These are phyloP conservation scores for Sporothrix protearum DNA, from an alignment of 2,329 filamentous ascomycete species.

Conservation along the genomic window DNA sequence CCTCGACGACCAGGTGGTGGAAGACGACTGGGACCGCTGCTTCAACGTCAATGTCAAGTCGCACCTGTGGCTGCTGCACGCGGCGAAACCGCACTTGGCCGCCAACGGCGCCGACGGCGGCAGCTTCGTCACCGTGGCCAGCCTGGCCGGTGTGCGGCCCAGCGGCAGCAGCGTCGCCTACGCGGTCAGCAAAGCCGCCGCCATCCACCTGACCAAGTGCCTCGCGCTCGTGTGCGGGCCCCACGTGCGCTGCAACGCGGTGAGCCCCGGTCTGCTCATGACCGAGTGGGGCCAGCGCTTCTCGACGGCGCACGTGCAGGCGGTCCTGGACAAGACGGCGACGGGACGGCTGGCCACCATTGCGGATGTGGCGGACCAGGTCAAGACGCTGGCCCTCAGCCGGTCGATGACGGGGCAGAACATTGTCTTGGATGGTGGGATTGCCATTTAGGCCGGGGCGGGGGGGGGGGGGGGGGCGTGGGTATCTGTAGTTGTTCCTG, in stretches of 20 bases:
- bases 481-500: not conserved
- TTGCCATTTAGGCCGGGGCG: not conserved
- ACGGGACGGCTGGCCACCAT: not conserved
- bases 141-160: conserved; percentile 60
- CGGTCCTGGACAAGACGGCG: not conserved
- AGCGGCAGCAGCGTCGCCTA: conserved; percentile 65
- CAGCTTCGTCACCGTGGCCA: conserved; percentile 61
- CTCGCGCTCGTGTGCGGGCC: conserved; percentile 52
- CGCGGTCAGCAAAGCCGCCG: conserved; percentile 71
- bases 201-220: conserved; percentile 55
- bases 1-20: conserved; percentile 51
- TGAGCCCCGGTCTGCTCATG: conserved; percentile 52
- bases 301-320: not conserved
- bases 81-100: conserved; percentile 52
- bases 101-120: conserved; percentile 45
- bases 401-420: conserved; percentile 17
- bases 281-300: conserved; percentile 33
- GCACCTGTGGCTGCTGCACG: conserved; percentile 57
- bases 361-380: conserved; percentile 15
- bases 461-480: not conserved
- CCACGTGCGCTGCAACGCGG: conserved; percentile 55
- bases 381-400: conserved; percentile 13
- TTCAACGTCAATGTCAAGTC: conserved; percentile 62
- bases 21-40: conserved; percentile 57
- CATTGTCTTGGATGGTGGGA: conserved; percentile 10